Evolutionary conservation across 73 alveolate genomes (phyloP), one percentile per base, ranked within the genome.

Genomic region (Effrenium voratum): DNA sequence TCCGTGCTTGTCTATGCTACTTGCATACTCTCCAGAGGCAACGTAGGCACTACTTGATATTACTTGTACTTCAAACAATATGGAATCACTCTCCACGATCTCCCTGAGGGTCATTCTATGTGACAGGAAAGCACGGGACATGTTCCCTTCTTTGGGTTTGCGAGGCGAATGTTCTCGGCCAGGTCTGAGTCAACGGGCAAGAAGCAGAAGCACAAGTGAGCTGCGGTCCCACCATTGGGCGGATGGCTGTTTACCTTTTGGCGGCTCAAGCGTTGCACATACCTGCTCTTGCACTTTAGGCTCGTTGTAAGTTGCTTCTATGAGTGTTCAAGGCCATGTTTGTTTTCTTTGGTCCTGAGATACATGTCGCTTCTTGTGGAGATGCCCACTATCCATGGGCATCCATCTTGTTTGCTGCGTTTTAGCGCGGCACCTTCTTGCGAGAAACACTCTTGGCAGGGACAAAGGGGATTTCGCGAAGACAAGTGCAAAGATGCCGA

Each of bases 191-290:
- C 92, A 36, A 82, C 12, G 16, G 75, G 92, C 92, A 82, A 82
- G 92, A 82, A 82, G 73, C 49, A 59, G 22, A 82, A 82, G 92
- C 92, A 82, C 75, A 82, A 82, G 50, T 82, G 75, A 82, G 50
- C 72, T 0, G 52, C 10, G 5, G 34, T 24, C 3, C 46, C 10
- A 36, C 46, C 15, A 36, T 28, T 59, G 24, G 5, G 3, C 16
- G 8, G 16, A 75, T 41, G 34, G 19, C 43, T 43, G 13, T 44
- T 12, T 43, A 68, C 82, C n/a, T 70, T 36, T 70, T 70, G 49
- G 32, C 5, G 76, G 43, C 75, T 36, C 26, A 28, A 63, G 38
- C 77, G 43, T 30, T 22, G 82, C 82, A 47, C 49, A 34, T 0
- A 36, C 24, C 34, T 36, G 82, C 82, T 70, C n/a, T 34, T 70